Conservation (phyloP, 106 monocot genomes). For the Dendrobium nobile region DNA sequence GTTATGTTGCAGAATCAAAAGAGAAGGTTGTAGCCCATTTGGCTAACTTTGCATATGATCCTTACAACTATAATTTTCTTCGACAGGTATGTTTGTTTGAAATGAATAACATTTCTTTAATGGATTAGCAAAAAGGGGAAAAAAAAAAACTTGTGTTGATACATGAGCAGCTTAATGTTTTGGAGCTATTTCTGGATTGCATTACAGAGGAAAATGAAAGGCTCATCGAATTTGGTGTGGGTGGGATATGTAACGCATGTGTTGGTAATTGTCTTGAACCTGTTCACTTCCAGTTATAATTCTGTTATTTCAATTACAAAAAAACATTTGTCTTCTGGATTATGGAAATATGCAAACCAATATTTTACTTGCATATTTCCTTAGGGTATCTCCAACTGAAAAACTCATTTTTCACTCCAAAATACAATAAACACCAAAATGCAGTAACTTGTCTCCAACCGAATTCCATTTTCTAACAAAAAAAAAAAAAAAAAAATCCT, state of each 20-base stretch:
- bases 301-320: neutral
- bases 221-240: constrained; percentile 81
- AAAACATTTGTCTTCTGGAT: neutral
- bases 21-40: constrained; percentile 88
- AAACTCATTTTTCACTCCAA: too few species aligned
- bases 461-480: too few species aligned
- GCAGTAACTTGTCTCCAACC: too few species aligned
- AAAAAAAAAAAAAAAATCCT: too few species aligned
- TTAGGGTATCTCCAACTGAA: too few species aligned
- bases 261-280: constrained; percentile 33
- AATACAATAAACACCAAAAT: too few species aligned
- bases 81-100: constrained; percentile 57
- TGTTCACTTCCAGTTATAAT: neutral
- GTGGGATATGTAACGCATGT: constrained; percentile 83
- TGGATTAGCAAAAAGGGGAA: neutral
- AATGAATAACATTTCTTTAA: neutral
- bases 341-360: neutral
- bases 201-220: constrained; percentile 95
- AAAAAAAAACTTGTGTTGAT: neutral
- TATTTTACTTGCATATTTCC: neutral
- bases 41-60: constrained; percentile 99
- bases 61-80: constrained; percentile 77
- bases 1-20: constrained; percentile 53
- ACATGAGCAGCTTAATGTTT: constrained; percentile 66
- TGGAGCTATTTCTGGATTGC: constrained; percentile 91